Evolutionary conservation across 768 basidiomycete species (phyloP).

Genomic region (Hemileccinum rubropunctum): DNA sequence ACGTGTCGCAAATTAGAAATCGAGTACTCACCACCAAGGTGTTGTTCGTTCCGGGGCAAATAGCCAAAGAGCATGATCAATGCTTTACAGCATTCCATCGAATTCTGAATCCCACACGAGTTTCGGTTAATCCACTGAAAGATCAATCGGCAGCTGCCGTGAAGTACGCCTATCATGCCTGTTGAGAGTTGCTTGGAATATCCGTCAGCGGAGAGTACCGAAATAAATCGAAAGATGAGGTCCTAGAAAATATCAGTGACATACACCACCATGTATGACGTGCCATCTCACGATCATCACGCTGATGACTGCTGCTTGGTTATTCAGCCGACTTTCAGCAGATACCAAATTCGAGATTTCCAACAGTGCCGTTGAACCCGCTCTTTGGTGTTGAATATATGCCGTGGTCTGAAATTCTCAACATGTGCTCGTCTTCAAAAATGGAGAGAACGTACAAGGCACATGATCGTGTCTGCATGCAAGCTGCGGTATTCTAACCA

Average conservation of each 20-base stretch:
- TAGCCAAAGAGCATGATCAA: constrained; percentile 26
- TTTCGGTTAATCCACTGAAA: constrained; percentile 24
- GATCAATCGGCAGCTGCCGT: constrained; percentile 17
- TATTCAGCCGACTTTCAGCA: not conserved
- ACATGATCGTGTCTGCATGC: constrained; percentile 46
- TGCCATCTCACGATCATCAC: constrained; percentile 28
- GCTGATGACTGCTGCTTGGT: constrained; percentile 14
- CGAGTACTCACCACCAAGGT: constrained; percentile 15
- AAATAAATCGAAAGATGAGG: constrained; percentile 22
- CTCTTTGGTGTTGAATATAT: constrained; percentile 47
- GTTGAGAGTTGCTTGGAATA: constrained; percentile 17
- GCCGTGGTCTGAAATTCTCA: constrained; percentile 42
- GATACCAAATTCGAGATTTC: constrained; percentile 2
- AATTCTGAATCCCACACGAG: constrained; percentile 24
- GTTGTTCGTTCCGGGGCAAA: constrained; percentile 19
- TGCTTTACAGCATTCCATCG: constrained; percentile 30
- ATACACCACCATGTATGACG: not conserved
- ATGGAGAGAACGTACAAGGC: constrained; percentile 43
- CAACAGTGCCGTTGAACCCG: not conserved
- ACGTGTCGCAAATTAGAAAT: not conserved
- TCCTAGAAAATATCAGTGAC: constrained; percentile 15
- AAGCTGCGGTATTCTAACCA: constrained; percentile 56
- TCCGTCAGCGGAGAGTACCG: constrained; percentile 11
- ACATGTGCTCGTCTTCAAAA: not conserved
- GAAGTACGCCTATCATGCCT: constrained; percentile 16